Base-by-base conservation (phyloP, 345 rosid genomes). In the Erucastrum elatum region DNA sequence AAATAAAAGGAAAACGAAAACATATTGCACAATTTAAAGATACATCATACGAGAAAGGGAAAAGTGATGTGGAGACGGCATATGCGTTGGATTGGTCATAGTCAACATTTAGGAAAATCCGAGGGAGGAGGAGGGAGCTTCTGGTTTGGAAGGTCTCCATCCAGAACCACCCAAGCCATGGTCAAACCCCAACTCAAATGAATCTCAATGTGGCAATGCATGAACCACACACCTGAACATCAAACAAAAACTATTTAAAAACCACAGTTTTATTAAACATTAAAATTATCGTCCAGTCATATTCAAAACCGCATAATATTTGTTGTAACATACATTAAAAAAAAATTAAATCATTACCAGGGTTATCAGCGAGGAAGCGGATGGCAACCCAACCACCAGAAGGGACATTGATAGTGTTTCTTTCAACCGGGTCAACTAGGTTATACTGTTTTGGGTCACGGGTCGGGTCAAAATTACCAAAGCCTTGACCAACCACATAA, bases 131-230 rank as follows among this genome's bases (percentile, higher is more conserved):
- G 91, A 35, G 55, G 90, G 68, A 91, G 74, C 74, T 90, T 90
- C 83, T 88, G 93, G 73, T 78, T 80, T 8, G 89, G 94, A 34
- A 79, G 90, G 27, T 87, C 75, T 59, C 91, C 94, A 63, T 88
- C 91, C 65, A 75, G 70, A 49, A 91, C 88, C 31, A 88, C 78
- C 94, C 93, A 91, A 75, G 86, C 92, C 95, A 92, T 90, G 49
- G 81, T 55, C 69, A 92, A 73, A 9, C 95, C 95, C 95, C 95
- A 92, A 80, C 90, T 88, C 75, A 85, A 7, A 78, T 91, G 91
- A 34, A 85, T 85, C 16, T 92, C 93, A 8, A 88, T 82, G 83
- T 92, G 95, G 81, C 95, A 88, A 75, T 90, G 93, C 95, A 92
- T 84, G 25, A 88, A 16, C 93, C 95, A 90, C 63, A 82, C 90